Evolutionary conservation across 2,329 filamentous ascomycete genomes (phyloP).

Genomic region (Tolypocladium capitatum): DNA sequence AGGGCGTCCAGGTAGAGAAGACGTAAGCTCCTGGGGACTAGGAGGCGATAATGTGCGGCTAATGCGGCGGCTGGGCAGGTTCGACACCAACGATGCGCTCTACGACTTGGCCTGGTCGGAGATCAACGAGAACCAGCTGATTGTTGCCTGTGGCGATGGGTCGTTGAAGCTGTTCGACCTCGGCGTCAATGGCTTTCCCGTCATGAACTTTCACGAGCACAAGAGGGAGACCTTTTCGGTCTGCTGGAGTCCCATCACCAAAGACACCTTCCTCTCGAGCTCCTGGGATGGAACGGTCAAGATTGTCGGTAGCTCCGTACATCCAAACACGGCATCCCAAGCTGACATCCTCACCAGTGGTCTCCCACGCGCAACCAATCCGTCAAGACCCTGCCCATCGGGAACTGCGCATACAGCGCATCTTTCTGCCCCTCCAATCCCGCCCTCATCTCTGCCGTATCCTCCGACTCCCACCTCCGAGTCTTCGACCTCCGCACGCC

Average conservation of each 20-base stretch:
- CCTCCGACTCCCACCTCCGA: constrained; percentile 76
- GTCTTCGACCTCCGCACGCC: constrained; percentile 88
- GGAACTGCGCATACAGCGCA: constrained; percentile 89
- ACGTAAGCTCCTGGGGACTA: constrained; percentile 36
- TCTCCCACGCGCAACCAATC: constrained; percentile 64
- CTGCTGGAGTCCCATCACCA: constrained; percentile 81
- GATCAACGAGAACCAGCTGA: constrained; percentile 86
- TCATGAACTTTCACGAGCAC: constrained; percentile 89
- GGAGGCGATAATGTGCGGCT: not conserved
- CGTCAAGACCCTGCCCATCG: constrained; percentile 75
- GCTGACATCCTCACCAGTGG: constrained; percentile 42
- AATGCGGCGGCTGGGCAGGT: constrained; percentile 36
- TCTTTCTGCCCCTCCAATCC: constrained; percentile 82
- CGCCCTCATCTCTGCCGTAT: constrained; percentile 72
- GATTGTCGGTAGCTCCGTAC: constrained; percentile 39
- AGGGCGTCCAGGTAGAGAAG: constrained; percentile 76
- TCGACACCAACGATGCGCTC: constrained; percentile 92
- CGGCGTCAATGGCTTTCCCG: constrained; percentile 65
- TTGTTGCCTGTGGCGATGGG: constrained; percentile 83
- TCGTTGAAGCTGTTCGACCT: constrained; percentile 91
- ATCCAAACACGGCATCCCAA: not conserved
- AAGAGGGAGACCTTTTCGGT: constrained; percentile 87
- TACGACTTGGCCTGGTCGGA: constrained; percentile 96
- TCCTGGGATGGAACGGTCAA: constrained; percentile 97
- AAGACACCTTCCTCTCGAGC: constrained; percentile 79